Conservation (phyloP, 1,284 basidiomycete genomes). For the Anthracocystis walkeri region DNA sequence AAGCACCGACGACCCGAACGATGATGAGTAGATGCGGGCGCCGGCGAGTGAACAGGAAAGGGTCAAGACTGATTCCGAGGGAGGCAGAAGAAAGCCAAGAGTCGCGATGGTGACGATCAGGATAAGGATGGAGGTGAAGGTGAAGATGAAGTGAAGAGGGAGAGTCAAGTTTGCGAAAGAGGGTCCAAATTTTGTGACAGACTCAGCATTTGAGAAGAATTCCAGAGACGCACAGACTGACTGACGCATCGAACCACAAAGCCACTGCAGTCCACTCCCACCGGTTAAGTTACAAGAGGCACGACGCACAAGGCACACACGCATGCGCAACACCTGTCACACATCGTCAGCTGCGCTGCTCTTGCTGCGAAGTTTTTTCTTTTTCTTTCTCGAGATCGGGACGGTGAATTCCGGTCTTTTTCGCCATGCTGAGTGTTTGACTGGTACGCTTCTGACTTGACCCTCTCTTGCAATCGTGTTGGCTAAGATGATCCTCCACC, state of each 20-base stretch:
- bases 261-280: not conserved
- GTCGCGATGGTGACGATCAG: not conserved
- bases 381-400: not conserved
- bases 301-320: not conserved
- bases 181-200: slow-evolving; percentile 3
- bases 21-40: slow-evolving; percentile 21
- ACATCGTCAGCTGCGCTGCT: not conserved
- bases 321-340: not conserved
- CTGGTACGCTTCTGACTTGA: too few species aligned
- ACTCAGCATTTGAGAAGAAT: slow-evolving; percentile 1
- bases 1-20: slow-evolving; percentile 35
- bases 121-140: not conserved
- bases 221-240: not conserved
- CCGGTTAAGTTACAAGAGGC: too few species aligned
- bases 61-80: not conserved
- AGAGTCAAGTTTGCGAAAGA: not conserved
- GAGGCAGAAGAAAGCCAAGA: slow-evolving; percentile 1
- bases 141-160: slow-evolving; percentile 4
- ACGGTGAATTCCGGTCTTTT: not conserved
- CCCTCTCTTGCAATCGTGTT: not conserved
- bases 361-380: not conserved
- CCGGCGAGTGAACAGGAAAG: not conserved
- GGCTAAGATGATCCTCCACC: slow-evolving; percentile 6
- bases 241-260: not conserved
- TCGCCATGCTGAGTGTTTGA: not conserved